phyloP scores from a whole-genome alignment of 192 early-diverging fungal species.

The Phycomyces nitens region DNA sequence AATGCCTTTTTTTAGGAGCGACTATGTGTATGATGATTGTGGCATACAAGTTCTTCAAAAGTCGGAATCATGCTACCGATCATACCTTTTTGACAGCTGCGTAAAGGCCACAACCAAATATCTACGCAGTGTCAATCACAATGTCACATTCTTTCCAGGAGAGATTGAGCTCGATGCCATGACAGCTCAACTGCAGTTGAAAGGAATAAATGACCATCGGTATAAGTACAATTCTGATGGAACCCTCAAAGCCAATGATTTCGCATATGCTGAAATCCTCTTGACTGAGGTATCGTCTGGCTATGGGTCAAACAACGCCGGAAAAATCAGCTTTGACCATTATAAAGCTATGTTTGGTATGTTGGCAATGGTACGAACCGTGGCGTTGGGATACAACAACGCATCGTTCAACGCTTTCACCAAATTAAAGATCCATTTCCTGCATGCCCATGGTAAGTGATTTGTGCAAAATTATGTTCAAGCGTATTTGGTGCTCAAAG shows the following conservation, averaged over 20 bases:
- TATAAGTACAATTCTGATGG: constrained; percentile 18
- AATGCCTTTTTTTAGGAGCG: constrained; percentile 15
- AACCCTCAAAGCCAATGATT: constrained; percentile 6
- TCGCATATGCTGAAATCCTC: constrained; percentile 7
- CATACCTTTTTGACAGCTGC: constrained; percentile 17
- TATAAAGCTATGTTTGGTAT: constrained; percentile 14
- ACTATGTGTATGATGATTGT: constrained; percentile 12
- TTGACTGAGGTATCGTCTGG: constrained; percentile 13
- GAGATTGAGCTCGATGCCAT: constrained; percentile 17
- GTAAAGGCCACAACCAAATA: constrained; percentile 15
- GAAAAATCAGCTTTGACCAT: constrained; percentile 14
- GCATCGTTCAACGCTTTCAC: constrained; percentile 8
- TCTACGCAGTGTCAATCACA: constrained; percentile 7
- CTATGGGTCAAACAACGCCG: constrained; percentile 6
- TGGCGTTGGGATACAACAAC: constrained; percentile 3
- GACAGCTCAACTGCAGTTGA: constrained; percentile 10
- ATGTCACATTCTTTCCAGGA: constrained; percentile 15
- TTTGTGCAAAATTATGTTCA: constrained; percentile 4
- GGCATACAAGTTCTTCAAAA: constrained; percentile 15
- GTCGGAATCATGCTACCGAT: constrained; percentile 15
- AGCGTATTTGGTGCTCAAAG: constrained; percentile 5
- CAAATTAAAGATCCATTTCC: constrained; percentile 14
- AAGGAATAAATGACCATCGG: constrained; percentile 12
- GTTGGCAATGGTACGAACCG: constrained; percentile 13
- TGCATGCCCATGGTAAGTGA: constrained; percentile 21